These are phyloP conservation scores for Fraxinus ornus DNA, from an alignment of 305 asterid genomes.

Conservation along the genomic window DNA sequence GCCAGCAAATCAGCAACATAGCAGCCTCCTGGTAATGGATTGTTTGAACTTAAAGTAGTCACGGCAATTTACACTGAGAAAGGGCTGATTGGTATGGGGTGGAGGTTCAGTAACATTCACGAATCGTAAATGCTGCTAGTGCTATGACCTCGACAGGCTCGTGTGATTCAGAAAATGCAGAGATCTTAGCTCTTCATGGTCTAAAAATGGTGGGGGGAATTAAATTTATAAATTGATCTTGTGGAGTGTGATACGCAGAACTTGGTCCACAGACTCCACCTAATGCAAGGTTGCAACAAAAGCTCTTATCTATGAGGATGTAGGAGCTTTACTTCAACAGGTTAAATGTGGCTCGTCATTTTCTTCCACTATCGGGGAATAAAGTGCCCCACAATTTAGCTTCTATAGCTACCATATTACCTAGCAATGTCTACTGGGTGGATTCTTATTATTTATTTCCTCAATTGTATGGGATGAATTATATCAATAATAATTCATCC, in stretches of 20 bases:
- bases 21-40: not conserved
- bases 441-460: not conserved
- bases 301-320: not conserved
- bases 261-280: not conserved
- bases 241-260: not conserved
- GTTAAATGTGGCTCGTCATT: not conserved
- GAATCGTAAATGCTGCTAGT: not conserved
- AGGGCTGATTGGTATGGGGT: not conserved
- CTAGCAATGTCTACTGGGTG: not conserved
- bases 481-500: not conserved
- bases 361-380: not conserved
- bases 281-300: not conserved
- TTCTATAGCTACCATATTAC: not conserved
- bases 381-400: not conserved
- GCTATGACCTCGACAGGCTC: not conserved
- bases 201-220: not conserved
- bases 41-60: not conserved
- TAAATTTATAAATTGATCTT: not conserved
- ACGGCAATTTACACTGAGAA: not conserved
- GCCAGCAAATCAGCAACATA: not conserved
- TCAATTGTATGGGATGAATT: not conserved
- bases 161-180: not conserved
- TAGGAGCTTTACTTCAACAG: not conserved
- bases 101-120: not conserved
- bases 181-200: not conserved